Conservation (phyloP, 2,329 filamentous ascomycete species). For the Calonectria naviculata region DNA sequence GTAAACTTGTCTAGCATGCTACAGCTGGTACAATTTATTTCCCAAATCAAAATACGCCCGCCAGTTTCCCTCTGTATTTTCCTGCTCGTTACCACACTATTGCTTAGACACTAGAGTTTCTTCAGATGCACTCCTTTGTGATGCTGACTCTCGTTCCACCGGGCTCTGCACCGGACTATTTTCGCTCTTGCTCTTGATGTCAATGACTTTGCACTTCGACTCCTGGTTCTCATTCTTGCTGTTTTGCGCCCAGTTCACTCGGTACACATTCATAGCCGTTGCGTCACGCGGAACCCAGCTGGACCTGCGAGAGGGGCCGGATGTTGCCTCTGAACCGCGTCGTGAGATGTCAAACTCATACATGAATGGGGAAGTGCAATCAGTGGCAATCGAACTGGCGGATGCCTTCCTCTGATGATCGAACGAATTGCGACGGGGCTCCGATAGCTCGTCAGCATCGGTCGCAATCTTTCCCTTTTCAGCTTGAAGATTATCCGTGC, state of each 20-base stretch:
- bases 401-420: conserved; percentile 5
- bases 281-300: conserved; percentile 33
- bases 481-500: conserved; percentile 49
- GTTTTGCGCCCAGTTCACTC: conserved; percentile 69
- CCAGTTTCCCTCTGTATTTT: not conserved
- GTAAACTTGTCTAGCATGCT: not conserved
- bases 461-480: conserved; percentile 17
- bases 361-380: conserved; percentile 27
- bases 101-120: not conserved
- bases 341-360: conserved; percentile 31
- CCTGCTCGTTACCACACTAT: not conserved
- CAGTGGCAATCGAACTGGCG: conserved; percentile 1
- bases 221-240: conserved; percentile 60
- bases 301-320: conserved; percentile 28
- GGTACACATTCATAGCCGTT: conserved; percentile 46
- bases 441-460: not conserved
- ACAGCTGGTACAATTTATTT: not conserved
- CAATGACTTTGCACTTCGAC: conserved; percentile 57
- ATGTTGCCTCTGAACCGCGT: conserved; percentile 30
- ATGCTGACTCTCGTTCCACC: not conserved
- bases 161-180: not conserved
- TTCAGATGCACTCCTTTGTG: not conserved
- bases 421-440: conserved; percentile 5
- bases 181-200: not conserved
- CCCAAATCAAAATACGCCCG: not conserved